Base-by-base conservation (phyloP, 805 yeast genomes). In the Saccharomycopsis vini region DNA sequence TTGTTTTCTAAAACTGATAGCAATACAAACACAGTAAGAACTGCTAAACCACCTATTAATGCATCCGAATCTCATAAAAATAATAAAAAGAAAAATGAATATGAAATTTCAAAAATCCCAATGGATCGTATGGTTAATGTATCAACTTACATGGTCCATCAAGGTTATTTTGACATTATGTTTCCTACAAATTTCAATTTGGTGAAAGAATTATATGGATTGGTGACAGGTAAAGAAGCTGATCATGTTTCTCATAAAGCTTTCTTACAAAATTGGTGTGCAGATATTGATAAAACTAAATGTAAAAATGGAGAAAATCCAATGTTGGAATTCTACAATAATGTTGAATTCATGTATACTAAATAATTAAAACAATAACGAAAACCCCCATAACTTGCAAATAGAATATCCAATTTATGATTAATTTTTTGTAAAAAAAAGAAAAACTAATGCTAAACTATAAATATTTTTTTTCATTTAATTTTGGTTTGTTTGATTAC, bases 81-180 rank as follows among this genome's bases (percentile, higher is more conserved):
- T 18, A 41, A 39, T 7, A 24, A 36, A 23, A 46, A 43, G n/a
- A 46, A 43, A 26, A n/a, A 23, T n/a, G 30, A 42, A 18, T 48
- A 48, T 22, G 32, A 32, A 30, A 15, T 48, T 22, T 29, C 40
- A n/a, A 29, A 44, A 20, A 42, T 44, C 23, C 29, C 40, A 9
- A 34, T 77, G 42, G 77, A 79, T 50, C 66, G 69, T 45, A 81
- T 82, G 79, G 71, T 84, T 3, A 78, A 83, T 18, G 74, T 80
- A 0, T 69, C 77, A 31, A 77, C 89, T 0, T 85, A 78, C 58
- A 79, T 86, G 89, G 81, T 75, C n/a, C 71, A 80, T 32, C 95
- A 84, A 57, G 95, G 95, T 0, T 81, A 72, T 55, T 86, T 84
- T 57, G 95, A 86, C 59, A 85, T 86, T 40, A 77, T 84, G 81